A percentile compares a stretch with the other conserved stretches of the same genome.
These are phyloP conservation scores for Trypanosomatidae sp. DNA, from an alignment of 208 protist genomes.

Conservation along the genomic window DNA sequence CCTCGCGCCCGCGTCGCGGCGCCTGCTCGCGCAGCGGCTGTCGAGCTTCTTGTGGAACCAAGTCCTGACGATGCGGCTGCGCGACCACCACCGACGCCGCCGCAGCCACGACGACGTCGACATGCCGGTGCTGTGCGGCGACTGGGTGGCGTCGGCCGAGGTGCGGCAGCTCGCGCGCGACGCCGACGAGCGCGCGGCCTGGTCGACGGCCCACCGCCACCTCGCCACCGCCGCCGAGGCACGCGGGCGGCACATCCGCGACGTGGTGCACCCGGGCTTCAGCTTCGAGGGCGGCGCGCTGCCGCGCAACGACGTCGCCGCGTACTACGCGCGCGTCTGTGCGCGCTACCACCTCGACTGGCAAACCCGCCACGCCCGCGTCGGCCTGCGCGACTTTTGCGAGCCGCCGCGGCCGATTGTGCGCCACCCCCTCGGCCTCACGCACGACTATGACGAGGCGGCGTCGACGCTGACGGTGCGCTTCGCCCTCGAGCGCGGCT, in stretches of 20 bases:
- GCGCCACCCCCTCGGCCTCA: slow-evolving; percentile 48
- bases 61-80: slow-evolving; percentile 61
- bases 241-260: slow-evolving; percentile 28
- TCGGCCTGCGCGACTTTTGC: slow-evolving; percentile 56
- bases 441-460: slow-evolving; percentile 29
- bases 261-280: slow-evolving; percentile 77
- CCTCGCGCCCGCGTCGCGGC: slow-evolving; percentile 33
- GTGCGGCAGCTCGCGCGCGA: slow-evolving; percentile 15
- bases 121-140: slow-evolving; percentile 46
- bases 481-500: slow-evolving; percentile 71
- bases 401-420: slow-evolving; percentile 74
- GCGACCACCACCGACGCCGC: slow-evolving; percentile 15
- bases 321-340: slow-evolving; percentile 64
- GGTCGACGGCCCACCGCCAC: slow-evolving; percentile 17
- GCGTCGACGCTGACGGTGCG: slow-evolving; percentile 29
- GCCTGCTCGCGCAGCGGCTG: slow-evolving; percentile 58
- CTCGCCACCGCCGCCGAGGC: slow-evolving; percentile 21
- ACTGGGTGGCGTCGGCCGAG: slow-evolving; percentile 29
- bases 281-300: slow-evolving; percentile 58
- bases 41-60: slow-evolving; percentile 85
- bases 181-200: slow-evolving; percentile 23
- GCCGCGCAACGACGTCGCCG: slow-evolving; percentile 45
- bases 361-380: slow-evolving; percentile 31
- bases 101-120: slow-evolving; percentile 17
- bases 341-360: slow-evolving; percentile 65